phyloP scores from a whole-genome alignment of 2,329 filamentous ascomycete species.

The Xylaria sp. region DNA sequence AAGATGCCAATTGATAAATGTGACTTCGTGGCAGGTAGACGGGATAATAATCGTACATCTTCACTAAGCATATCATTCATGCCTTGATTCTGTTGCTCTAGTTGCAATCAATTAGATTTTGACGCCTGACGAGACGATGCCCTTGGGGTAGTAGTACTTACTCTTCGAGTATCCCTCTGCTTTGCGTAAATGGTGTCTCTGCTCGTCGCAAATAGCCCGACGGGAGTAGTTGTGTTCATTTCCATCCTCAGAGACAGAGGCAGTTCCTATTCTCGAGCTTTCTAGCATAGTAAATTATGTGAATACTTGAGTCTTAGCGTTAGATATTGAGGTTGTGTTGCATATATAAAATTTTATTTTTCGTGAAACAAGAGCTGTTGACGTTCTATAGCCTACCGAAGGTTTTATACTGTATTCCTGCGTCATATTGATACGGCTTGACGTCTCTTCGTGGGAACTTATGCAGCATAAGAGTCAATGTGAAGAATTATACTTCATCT shows the following conservation, averaged over 20 bases:
- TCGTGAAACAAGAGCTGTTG: not conserved
- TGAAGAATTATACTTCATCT: not conserved
- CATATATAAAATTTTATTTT: not conserved
- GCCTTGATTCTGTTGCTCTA: conserved; percentile 41
- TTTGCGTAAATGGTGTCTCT: conserved; percentile 41
- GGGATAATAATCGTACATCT: conserved; percentile 36
- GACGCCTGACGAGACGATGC: not conserved
- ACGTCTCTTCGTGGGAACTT: conserved; percentile 26
- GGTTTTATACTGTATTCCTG: not conserved
- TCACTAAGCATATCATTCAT: conserved; percentile 44
- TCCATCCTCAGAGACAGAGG: conserved; percentile 36
- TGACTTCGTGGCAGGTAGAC: not conserved
- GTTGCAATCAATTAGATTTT: conserved; percentile 9
- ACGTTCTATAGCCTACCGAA: not conserved
- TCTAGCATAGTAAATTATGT: conserved; percentile 17
- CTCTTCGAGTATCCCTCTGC: conserved; percentile 43
- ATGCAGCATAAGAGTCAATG: not conserved
- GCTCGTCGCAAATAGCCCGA: conserved; percentile 37
- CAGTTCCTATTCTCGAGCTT: conserved; percentile 28
- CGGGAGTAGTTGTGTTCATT: conserved; percentile 42
- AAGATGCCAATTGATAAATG: conserved; percentile 2
- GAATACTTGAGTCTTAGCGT: not conserved
- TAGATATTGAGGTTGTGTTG: not conserved
- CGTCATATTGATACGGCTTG: conserved; percentile 32
- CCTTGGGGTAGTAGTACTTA: conserved; percentile 22